These are phyloP conservation scores for Kodamaea ohmeri DNA, from an alignment of 1,139 yeast genomes.

Conservation along the genomic window DNA sequence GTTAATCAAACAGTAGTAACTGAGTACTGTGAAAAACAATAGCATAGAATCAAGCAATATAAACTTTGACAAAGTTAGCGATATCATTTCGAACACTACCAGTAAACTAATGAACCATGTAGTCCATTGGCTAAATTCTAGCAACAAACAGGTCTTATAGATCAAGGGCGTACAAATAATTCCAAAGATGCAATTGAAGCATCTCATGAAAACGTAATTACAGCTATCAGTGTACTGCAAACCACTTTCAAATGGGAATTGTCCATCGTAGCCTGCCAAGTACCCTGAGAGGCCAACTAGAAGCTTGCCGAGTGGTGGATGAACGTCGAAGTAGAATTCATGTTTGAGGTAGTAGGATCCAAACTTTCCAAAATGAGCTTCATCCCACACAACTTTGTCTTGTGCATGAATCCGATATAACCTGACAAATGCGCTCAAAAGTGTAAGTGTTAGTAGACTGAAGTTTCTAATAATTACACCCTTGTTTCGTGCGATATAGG, in stretches of 20 bases:
- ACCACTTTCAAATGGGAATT: conserved; percentile 66
- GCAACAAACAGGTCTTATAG: conserved; percentile 53
- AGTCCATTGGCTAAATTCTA: conserved; percentile 47
- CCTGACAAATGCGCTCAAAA: conserved; percentile 64
- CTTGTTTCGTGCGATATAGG: conserved; percentile 8
- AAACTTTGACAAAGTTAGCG: conserved; percentile 65
- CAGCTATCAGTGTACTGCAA: conserved; percentile 50
- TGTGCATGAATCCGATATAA: conserved; percentile 63
- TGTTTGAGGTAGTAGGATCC: conserved; percentile 62
- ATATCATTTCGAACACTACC: conserved; percentile 65
- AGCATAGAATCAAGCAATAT: conserved; percentile 73
- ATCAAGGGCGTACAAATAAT: conserved; percentile 63
- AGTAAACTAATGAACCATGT: conserved; percentile 54
- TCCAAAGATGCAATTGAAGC: conserved; percentile 64
- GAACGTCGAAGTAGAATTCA: conserved; percentile 74
- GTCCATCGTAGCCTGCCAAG: conserved; percentile 65
- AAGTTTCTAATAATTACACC: conserved; percentile 20
- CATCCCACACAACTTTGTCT: conserved; percentile 87
- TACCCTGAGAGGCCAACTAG: conserved; percentile 65
- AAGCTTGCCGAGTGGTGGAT: conserved; percentile 76
- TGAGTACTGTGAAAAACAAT: conserved; percentile 64
- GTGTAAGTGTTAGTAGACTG: conserved; percentile 45
- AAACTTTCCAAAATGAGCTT: conserved; percentile 80
- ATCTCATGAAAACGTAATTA: conserved; percentile 59
- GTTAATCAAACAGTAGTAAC: conserved; percentile 56